Evolutionary conservation across 768 basidiomycete species (phyloP), one percentile per base, ranked within the genome.

Genomic region (Chalciporus piperatus): DNA sequence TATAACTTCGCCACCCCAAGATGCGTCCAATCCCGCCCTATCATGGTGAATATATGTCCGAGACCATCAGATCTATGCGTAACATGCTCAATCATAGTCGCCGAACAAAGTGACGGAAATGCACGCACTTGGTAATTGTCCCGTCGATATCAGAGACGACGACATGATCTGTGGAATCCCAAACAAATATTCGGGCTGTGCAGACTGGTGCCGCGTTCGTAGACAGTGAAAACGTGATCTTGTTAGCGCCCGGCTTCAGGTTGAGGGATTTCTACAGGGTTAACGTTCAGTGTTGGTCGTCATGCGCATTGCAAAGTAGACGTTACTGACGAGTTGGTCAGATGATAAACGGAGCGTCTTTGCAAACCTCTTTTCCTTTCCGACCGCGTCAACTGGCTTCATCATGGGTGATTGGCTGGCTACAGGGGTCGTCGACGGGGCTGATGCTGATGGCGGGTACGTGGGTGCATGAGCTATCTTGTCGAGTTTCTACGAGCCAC

Each of bases 81-180:
- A 19, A 4, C 2, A 38, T 55, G 14, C 62, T 12, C 22, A 37
- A 46, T 6, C 1, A 27, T 28, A 23, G 35, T 16, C 6, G 17
- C 41, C 17, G 7, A 42, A 35, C 4, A 28, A 17, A 8, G 27
- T 9, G 16, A 45, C 40, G 30, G 14, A 50, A 54, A 27, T 63
- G 79, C 19, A 63, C 82, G 20, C 57, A 96, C 93, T 98, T 98
- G 9, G 97, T 99, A 64, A 99, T 99, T 1, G 96, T 99, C 6
- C 97, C 97, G 63, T 99, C 97, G 54, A 99, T 98, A 63, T 99
- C 97, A 38, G 94, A 97, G 37, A 99, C 84, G 22, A 99, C 89
- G 19, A 99, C 82, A 3, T 80, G 78, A 62, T 97, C 94, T 3
- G 84, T 85, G n/a, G 85, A 81, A 51, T 98, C 91, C 95, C 94